A percentile compares a stretch with the other conserved stretches of the same genome.
Evolutionary conservation across 1,284 basidiomycete species (phyloP).

Genomic region (Sanghuangporus baumii): DNA sequence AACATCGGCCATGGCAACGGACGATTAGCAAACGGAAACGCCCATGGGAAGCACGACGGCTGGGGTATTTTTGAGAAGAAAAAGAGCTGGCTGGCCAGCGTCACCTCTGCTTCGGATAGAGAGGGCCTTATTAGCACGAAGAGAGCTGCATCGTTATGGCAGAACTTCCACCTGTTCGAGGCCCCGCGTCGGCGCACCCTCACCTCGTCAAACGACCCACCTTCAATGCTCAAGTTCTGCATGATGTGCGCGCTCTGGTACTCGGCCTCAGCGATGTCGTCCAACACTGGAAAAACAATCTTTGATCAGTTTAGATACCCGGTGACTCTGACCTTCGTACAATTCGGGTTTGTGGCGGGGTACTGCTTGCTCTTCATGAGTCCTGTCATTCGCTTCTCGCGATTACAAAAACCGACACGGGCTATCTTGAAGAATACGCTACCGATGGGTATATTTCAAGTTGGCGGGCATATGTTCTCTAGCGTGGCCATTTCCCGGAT

Average conservation of each 20-base stretch:
- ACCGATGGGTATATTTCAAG: slow-evolving; percentile 92
- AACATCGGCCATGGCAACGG: slow-evolving; percentile 3
- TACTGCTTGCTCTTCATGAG: slow-evolving; percentile 83
- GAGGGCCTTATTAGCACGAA: slow-evolving; percentile 4
- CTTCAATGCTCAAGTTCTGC: slow-evolving; percentile 27
- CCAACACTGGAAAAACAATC: slow-evolving; percentile 87
- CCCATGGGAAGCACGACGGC: neutral
- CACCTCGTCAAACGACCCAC: slow-evolving; percentile 15
- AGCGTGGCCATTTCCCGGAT: slow-evolving; percentile 95
- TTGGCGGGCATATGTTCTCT: slow-evolving; percentile 96
- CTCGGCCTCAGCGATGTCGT: slow-evolving; percentile 78
- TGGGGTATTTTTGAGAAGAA: slow-evolving; percentile 14
- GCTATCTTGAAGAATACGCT: slow-evolving; percentile 75
- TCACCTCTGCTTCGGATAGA: neutral
- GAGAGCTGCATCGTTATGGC: slow-evolving; percentile 15
- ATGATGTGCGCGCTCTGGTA: slow-evolving; percentile 79
- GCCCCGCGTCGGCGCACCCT: slow-evolving; percentile 13
- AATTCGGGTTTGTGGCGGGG: slow-evolving; percentile 90
- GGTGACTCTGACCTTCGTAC: slow-evolving; percentile 92
- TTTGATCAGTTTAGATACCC: slow-evolving; percentile 83
- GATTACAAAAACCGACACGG: slow-evolving; percentile 62
- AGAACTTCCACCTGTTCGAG: slow-evolving; percentile 16
- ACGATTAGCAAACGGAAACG: neutral
- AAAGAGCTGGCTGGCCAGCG: slow-evolving; percentile 17
- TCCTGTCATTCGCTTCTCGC: slow-evolving; percentile 61